Evolutionary conservation across 73 alveolate genomes (phyloP), one percentile per base, ranked within the genome.

Genomic region (Blepharisma stoltei): DNA sequence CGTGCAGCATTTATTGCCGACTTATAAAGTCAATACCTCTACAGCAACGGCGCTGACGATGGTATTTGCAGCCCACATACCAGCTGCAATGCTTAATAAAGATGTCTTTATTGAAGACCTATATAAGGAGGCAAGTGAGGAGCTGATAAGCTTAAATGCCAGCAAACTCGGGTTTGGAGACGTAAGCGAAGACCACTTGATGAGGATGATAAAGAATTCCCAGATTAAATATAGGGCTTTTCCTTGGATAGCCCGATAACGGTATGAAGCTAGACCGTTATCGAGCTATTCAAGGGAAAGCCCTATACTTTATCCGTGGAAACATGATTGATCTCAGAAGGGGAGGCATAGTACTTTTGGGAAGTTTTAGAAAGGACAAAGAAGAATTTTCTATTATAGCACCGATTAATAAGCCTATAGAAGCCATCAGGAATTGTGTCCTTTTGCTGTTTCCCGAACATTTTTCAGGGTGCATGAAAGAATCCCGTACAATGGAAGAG

Each of bases 21-120:
- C 14, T 14, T 60, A 60, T 25, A 9, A 8, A 25, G 5, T 14
- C 14, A 60, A 60, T 60, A 60, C 73, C 46, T 14, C 46, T 0
- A 60, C 73, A 25, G 73, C 73, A n/a, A 60, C 73, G 37, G 73
- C 73, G 48, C 18, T 60, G 46, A 60, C 73, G 14, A n/a, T 14
- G 23, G 45, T 25, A 20, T 8, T 60, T 60, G 37, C 23, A n/a
- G 73, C 73, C 4, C 45, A 25, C 23, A 8, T 60, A 9, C 73
- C 73, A 18, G 48, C 18, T 8, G 46, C 18, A 25, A 60, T 60
- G 14, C 23, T 60, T 25, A 25, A 25, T 14, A 60, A 14, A 14
- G 46, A 60, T 25, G 18, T 14, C 45, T 60, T 60, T 60, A 14
- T 60, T 5, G 46, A 14, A 2, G 73, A 60, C 4, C 73, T 60